These are phyloP conservation scores for Furcasterigmium sp. DNA, from an alignment of 2,329 filamentous ascomycete species.

Conservation along the genomic window DNA sequence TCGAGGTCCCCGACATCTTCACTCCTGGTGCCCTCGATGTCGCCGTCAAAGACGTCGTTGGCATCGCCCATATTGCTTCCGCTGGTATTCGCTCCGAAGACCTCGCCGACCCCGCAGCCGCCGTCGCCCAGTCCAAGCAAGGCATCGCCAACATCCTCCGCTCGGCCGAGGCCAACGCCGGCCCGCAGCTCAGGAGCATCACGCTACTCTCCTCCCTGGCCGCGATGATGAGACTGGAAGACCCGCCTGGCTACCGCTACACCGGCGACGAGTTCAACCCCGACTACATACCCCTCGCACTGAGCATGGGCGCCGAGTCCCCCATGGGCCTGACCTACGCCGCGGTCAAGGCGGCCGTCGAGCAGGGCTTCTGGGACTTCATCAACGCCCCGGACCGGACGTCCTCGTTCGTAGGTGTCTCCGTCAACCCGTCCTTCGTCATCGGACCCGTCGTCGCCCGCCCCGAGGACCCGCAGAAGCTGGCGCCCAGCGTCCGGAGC, in stretches of 20 bases:
- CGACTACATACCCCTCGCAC: background rate
- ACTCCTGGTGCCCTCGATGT: slow-evolving; percentile 24
- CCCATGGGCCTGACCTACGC: slow-evolving; percentile 15
- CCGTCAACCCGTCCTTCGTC: slow-evolving; percentile 23
- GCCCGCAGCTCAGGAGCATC: slow-evolving; percentile 1
- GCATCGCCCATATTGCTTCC: slow-evolving; percentile 15
- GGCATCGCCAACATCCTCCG: slow-evolving; percentile 3
- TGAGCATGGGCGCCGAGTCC: slow-evolving; percentile 7
- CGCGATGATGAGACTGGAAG: slow-evolving; percentile 2
- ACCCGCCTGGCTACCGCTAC: slow-evolving; percentile 14
- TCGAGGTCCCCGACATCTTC: slow-evolving; percentile 27
- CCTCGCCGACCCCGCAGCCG: background rate
- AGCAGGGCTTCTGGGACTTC: slow-evolving; percentile 24
- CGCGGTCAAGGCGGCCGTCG: slow-evolving; percentile 24
- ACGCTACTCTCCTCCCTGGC: slow-evolving; percentile 5
- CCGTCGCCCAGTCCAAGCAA: background rate
- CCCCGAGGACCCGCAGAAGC: slow-evolving; percentile 5
- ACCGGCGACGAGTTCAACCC: slow-evolving; percentile 2
- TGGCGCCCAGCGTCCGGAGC: slow-evolving; percentile 5
- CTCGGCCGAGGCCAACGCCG: slow-evolving; percentile 1
- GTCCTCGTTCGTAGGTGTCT: slow-evolving; percentile 21
- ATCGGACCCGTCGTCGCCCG: slow-evolving; percentile 13
- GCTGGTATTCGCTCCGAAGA: background rate
- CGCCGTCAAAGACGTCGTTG: slow-evolving; percentile 19
- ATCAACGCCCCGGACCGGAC: background rate